Conservation (phyloP, 148 eudicot species). For the Heliamphora exappendiculata region DNA sequence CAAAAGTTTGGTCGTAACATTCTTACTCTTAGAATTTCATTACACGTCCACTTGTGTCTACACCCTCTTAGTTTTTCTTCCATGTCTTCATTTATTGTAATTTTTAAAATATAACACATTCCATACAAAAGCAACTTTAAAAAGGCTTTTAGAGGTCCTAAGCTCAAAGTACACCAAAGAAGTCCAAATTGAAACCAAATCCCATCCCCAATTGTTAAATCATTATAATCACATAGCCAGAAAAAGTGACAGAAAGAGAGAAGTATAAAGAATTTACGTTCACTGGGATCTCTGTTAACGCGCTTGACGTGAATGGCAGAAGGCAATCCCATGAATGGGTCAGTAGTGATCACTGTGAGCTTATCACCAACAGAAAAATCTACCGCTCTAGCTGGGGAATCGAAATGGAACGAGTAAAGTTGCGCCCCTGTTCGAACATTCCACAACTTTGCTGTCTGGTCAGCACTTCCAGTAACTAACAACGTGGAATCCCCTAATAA, state of each 20-base stretch:
- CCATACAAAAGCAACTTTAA: neutral
- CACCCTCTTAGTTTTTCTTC: too few relatives aligned
- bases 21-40: too few relatives aligned
- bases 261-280: conserved; percentile 39
- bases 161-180: neutral
- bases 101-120: neutral
- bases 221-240: neutral
- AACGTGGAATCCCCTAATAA: conserved; percentile 67
- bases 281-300: conserved; percentile 57
- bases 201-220: neutral
- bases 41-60: too few relatives aligned
- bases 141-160: neutral
- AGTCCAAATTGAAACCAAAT: neutral
- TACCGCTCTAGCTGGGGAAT: conserved; percentile 76
- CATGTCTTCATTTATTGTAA: too few relatives aligned
- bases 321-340: conserved; percentile 72
- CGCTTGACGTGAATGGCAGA: conserved; percentile 80
- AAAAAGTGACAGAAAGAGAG: neutral
- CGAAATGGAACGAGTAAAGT: conserved; percentile 65
- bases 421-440: conserved; percentile 57
- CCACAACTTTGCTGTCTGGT: conserved; percentile 89
- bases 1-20: too few relatives aligned
- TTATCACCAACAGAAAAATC: conserved; percentile 76
- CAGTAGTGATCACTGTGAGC: conserved; percentile 78
- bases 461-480: conserved; percentile 92